Conservation (phyloP, 345 rosid genomes). For the Boechera retrofracta region DNA sequence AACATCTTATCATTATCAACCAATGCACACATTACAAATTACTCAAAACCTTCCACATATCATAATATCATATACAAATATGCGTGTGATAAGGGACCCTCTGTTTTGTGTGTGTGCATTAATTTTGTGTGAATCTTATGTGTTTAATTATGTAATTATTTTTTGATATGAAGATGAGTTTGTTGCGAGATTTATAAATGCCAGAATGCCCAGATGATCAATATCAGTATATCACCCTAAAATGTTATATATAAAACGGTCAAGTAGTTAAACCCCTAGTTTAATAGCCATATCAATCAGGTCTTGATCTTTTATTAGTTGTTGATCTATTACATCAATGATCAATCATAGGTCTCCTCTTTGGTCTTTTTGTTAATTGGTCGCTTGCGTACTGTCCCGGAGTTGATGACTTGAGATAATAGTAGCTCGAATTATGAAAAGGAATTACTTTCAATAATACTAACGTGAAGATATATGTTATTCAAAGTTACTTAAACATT, state of each 20-base stretch:
- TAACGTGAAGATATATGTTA: too few relatives aligned
- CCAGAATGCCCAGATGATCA: not conserved
- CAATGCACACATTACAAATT: not conserved
- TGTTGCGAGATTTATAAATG: not conserved
- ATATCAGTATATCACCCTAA: not conserved
- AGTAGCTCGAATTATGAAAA: not conserved
- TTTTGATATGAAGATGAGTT: slow-evolving; percentile 3
- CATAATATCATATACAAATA: too few relatives aligned
- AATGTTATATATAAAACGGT: not conserved
- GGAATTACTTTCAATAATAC: not conserved
- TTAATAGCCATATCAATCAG: not conserved
- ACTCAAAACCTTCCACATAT: not conserved
- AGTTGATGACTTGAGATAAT: slow-evolving; percentile 10
- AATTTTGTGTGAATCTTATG: not conserved
- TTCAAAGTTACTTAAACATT: too few relatives aligned
- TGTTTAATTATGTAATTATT: not conserved
- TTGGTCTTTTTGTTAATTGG: slow-evolving; percentile 7
- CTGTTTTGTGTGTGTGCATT: not conserved
- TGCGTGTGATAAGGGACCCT: not conserved
- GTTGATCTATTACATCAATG: slow-evolving; percentile 24
- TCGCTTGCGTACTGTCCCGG: slow-evolving; percentile 3
- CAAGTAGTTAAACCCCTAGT: not conserved
- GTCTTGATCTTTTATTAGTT: not conserved
- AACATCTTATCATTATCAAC: slow-evolving; percentile 32
- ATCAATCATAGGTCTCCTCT: slow-evolving; percentile 11